Base-by-base conservation (phyloP, 139 green algal genomes). In the Trebouxia sp. region DNA sequence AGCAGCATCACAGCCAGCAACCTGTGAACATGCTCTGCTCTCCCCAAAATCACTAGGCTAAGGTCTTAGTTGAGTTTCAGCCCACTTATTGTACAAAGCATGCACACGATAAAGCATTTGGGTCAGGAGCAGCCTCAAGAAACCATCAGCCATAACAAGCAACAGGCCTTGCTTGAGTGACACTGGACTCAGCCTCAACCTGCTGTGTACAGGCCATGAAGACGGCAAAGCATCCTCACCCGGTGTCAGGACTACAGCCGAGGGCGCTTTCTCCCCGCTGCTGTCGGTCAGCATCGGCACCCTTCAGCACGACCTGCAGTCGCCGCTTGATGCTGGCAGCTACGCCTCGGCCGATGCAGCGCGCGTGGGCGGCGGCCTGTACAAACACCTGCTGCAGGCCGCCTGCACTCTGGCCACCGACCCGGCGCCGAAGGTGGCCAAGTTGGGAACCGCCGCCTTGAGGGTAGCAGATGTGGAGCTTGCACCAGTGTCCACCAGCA, bases 401-500 rank as follows among this genome's bases (percentile, higher is more conserved):
- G 87, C 94, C 48, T 90, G 87, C 56, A 87, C 91, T 76, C 89
- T 97, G 43, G 90, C 91, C 9, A 89, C 90, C 9, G 91, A 96
- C 80, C 89, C 91, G 7, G 84, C 87, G 0, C 83, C 89, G 22
- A 83, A 84, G 82, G 89, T 91, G 42, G 86, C 88, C 17, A 83
- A 76, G 10, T 75, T 92, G 22, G 93, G 90, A 17, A 76, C 84
- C 6, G 83, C 88, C 1, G 88, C 90, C 55, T 87, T 97, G 51
- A 56, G 66, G 9, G 83, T 92, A 4, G 87, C 88, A 3, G 80
- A 88, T 39, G 84, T 93, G 32, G 85, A 95, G 84, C 82, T 95
- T 17, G 24, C 81, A 42, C 43, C 28, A 50, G 26, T 62, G 10
- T 42, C 51, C 41, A 62, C 20, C 47, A 28, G 30, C 37, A 26